Evolutionary conservation across 192 early-diverging fungal genomes (phyloP).

Genomic region (Entrophospora sp.): DNA sequence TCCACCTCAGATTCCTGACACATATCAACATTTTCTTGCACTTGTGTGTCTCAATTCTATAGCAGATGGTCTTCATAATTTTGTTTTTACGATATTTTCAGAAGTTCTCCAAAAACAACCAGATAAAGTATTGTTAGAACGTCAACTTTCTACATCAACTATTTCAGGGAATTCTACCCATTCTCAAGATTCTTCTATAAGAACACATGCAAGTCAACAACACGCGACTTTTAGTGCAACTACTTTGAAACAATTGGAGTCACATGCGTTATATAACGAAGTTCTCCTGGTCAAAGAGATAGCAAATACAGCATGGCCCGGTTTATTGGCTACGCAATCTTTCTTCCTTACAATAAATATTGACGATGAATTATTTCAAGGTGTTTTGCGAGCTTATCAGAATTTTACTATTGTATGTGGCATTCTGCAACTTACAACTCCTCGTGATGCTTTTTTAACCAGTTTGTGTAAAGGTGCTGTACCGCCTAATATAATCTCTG

Average conservation of each 20-base stretch:
- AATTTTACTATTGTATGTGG: constrained; percentile 74
- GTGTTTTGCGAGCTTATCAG: constrained; percentile 58
- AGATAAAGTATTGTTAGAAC: constrained; percentile 11
- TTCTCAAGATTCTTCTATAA: neutral
- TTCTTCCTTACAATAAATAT: constrained; percentile 67
- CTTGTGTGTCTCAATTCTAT: constrained; percentile 59
- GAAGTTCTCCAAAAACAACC: constrained; percentile 26
- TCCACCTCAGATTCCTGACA: constrained; percentile 80
- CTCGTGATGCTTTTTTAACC: constrained; percentile 79
- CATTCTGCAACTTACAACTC: constrained; percentile 63
- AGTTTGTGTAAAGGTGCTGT: constrained; percentile 79
- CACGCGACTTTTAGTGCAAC: constrained; percentile 21
- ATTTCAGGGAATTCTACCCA: too few species aligned
- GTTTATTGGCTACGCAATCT: constrained; percentile 65
- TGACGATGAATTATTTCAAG: constrained; percentile 78
- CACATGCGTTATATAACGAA: constrained; percentile 24
- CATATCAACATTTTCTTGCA: constrained; percentile 75
- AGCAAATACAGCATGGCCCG: constrained; percentile 74
- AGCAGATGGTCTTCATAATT: constrained; percentile 62
- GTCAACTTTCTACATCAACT: too few species aligned
- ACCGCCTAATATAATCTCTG: constrained; percentile 43
- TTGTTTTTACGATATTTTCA: constrained; percentile 53
- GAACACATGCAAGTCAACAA: constrained; percentile 25
- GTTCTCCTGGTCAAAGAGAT: constrained; percentile 63
- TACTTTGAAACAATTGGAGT: constrained; percentile 24